phyloP scores from a whole-genome alignment of 331 rosid genomes.

The Arachis monticola region DNA sequence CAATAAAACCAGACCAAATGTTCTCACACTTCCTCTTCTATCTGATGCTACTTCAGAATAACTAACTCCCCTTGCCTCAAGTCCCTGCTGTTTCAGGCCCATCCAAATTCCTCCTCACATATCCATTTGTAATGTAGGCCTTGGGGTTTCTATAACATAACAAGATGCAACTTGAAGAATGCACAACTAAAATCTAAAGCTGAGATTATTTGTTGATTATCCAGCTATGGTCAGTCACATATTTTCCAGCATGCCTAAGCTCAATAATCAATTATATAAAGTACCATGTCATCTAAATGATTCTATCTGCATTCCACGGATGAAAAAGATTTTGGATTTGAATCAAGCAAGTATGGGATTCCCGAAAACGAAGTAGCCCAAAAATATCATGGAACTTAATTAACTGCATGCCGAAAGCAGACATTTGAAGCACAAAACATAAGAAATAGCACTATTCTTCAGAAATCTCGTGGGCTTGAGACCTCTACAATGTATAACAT shows the following conservation, averaged over 20 bases:
- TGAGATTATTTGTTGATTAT: constrained; percentile 23
- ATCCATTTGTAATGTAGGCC: too few relatives aligned
- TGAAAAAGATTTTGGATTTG: constrained; percentile 13
- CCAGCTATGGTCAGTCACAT: constrained; percentile 7
- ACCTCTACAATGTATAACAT: neutral
- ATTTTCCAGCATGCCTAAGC: constrained; percentile 14
- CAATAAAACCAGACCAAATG: too few relatives aligned
- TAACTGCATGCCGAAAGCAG: neutral
- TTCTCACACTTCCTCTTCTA: too few relatives aligned
- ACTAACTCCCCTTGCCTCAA: too few relatives aligned
- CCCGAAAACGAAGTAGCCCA: constrained; percentile 3
- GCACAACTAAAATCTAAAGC: constrained; percentile 31
- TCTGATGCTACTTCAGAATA: too few relatives aligned
- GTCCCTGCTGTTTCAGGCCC: too few relatives aligned
- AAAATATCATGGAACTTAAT: constrained; percentile 4
- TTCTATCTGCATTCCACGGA: constrained; percentile 14
- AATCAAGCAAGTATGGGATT: constrained; percentile 3
- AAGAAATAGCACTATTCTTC: neutral
- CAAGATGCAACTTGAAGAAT: constrained; percentile 35
- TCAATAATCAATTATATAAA: constrained; percentile 18
- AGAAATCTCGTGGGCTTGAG: neutral
- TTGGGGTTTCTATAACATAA: neutral
- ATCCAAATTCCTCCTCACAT: too few relatives aligned
- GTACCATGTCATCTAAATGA: constrained; percentile 30
- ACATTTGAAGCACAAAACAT: constrained; percentile 20